Evolutionary conservation across 495 filamentous ascomycete species (phyloP).

Genomic region (Penicillium chermesinum): DNA sequence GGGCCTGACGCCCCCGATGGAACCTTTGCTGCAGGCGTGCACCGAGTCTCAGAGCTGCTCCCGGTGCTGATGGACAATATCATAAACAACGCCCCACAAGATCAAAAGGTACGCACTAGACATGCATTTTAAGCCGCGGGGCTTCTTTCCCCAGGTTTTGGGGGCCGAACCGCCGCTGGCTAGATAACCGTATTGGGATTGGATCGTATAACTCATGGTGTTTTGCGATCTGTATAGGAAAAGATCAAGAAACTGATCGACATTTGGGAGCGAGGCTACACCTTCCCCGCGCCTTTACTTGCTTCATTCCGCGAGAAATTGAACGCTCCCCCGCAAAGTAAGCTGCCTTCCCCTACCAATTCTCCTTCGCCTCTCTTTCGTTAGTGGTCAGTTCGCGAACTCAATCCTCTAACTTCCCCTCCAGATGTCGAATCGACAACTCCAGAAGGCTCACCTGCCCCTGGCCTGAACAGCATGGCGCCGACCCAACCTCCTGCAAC

Average conservation of each 20-base stretch:
- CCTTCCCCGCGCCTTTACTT: conserved; percentile 80
- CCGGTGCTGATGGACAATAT: conserved; percentile 95
- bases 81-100: conserved; percentile 77
- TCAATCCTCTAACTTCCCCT: conserved; percentile 22
- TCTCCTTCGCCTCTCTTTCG: background rate
- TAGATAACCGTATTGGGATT: conserved; percentile 18
- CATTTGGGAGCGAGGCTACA: conserved; percentile 95
- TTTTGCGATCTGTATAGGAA: conserved; percentile 61
- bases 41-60: conserved; percentile 92
- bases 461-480: conserved; percentile 41
- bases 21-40: conserved; percentile 89
- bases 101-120: conserved; percentile 93
- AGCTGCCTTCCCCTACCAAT: conserved; percentile 24
- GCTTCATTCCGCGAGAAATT: conserved; percentile 81
- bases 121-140: conserved; percentile 17
- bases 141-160: conserved; percentile 1
- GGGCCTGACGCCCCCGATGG: conserved; percentile 75
- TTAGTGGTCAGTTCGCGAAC: background rate
- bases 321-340: conserved; percentile 59
- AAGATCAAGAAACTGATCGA: conserved; percentile 94
- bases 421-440: conserved; percentile 67
- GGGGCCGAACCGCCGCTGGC: conserved; percentile 2
- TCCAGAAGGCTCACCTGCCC: conserved; percentile 71
- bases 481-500: conserved; percentile 35
- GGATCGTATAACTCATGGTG: conserved; percentile 43